Evolutionary conservation across 805 yeast species (phyloP).

Genomic region (Groenewaldozyma salmanticensis): DNA sequence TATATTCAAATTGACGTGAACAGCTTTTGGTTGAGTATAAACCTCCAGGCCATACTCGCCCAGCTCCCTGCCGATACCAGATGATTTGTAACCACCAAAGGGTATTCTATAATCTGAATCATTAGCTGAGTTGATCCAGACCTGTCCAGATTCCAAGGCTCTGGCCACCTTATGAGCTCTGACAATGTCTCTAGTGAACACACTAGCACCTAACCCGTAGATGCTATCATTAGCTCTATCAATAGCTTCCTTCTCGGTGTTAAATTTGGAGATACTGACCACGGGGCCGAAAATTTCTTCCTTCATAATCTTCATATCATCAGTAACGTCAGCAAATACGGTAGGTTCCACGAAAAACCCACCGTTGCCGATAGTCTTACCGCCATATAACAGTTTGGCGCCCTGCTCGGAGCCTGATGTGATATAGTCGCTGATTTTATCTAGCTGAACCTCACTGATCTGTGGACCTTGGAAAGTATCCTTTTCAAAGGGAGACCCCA

Average conservation of each 20-base stretch:
- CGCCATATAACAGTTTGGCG: slow-evolving; percentile 73
- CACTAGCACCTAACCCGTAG: slow-evolving; percentile 77
- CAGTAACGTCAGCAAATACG: slow-evolving; percentile 59
- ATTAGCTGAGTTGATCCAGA: slow-evolving; percentile 62
- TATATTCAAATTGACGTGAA: slow-evolving; percentile 30
- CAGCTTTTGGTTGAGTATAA: slow-evolving; percentile 69
- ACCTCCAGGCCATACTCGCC: slow-evolving; percentile 63
- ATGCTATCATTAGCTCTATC: slow-evolving; percentile 58
- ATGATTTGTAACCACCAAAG: slow-evolving; percentile 71
- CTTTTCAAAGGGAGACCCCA: slow-evolving; percentile 74
- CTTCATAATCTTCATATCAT: slow-evolving; percentile 52
- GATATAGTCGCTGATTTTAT: slow-evolving; percentile 65
- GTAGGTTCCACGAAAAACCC: slow-evolving; percentile 74
- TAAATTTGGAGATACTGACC: slow-evolving; percentile 56
- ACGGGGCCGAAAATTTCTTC: slow-evolving; percentile 92
- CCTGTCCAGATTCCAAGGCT: slow-evolving; percentile 54
- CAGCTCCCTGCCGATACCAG: slow-evolving; percentile 75
- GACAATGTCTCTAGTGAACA: slow-evolving; percentile 59
- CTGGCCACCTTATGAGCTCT: slow-evolving; percentile 57
- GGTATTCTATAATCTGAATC: slow-evolving; percentile 59
- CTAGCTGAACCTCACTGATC: slow-evolving; percentile 66
- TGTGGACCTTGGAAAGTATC: slow-evolving; percentile 82
- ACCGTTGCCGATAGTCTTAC: slow-evolving; percentile 38
- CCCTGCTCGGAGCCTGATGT: slow-evolving; percentile 74
- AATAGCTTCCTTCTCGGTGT: slow-evolving; percentile 57